phyloP scores from a whole-genome alignment of 1,284 basidiomycete genomes.

The Cystobasidium slooffiae region DNA sequence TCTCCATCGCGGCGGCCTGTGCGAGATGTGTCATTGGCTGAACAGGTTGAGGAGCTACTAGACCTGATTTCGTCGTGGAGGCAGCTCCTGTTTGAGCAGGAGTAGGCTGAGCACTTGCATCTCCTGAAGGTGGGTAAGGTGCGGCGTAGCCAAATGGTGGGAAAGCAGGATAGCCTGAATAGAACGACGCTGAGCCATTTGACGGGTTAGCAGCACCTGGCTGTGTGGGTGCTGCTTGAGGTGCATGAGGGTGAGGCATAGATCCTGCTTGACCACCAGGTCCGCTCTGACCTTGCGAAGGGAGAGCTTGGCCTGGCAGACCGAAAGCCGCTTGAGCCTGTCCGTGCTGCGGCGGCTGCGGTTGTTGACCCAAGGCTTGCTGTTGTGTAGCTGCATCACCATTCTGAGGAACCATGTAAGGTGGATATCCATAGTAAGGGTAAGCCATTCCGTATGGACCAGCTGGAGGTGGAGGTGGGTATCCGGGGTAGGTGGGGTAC shows the following conservation, averaged over 20 bases:
- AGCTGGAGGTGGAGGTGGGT: slow-evolving; percentile 41
- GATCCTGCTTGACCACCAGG: not conserved
- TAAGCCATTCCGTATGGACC: slow-evolving; percentile 36
- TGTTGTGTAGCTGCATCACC: slow-evolving; percentile 16
- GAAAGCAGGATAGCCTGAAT: slow-evolving; percentile 20
- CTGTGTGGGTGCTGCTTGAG: slow-evolving; percentile 1
- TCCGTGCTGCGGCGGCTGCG: not conserved
- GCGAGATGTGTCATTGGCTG: slow-evolving; percentile 45
- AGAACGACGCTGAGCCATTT: slow-evolving; percentile 1
- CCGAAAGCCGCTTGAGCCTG: slow-evolving; percentile 1
- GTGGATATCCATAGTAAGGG: slow-evolving; percentile 39
- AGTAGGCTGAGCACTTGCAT: not conserved
- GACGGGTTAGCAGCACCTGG: not conserved
- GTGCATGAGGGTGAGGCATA: not conserved
- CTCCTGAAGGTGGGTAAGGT: not conserved
- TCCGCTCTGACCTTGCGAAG: slow-evolving; percentile 3
- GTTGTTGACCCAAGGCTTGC: not conserved
- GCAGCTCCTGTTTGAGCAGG: not conserved
- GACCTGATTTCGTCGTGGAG: not conserved
- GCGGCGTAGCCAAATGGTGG: slow-evolving; percentile 27
- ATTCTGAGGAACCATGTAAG: slow-evolving; percentile 32
- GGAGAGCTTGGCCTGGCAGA: not conserved
- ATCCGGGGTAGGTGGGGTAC: slow-evolving; percentile 44
- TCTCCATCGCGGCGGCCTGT: slow-evolving; percentile 44
- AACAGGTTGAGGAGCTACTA: slow-evolving; percentile 36